A percentile compares a stretch with the other conserved stretches of the same genome.
Conservation (phyloP, 257 asterid species). For the Henckelia pumila region DNA sequence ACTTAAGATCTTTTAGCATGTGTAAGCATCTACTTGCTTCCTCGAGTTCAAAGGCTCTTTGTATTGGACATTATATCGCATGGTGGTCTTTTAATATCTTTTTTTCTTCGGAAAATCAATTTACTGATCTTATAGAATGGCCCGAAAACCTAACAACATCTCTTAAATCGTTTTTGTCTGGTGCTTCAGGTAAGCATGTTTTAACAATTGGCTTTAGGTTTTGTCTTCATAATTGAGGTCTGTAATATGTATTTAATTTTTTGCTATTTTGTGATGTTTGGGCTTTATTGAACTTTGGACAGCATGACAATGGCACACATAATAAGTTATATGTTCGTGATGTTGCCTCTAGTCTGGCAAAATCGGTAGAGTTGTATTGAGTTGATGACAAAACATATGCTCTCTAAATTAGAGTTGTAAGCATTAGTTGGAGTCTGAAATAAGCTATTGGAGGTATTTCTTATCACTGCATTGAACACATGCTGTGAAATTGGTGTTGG, state of each 20-base stretch:
- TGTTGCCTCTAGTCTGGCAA: conserved; percentile 1
- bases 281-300: neutral
- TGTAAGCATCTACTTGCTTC: conserved; percentile 9
- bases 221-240: neutral
- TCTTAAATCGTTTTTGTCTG: no score
- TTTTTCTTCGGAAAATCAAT: neutral
- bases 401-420: neutral
- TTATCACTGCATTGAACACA: neutral
- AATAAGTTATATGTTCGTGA: neutral
- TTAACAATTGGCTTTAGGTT: neutral
- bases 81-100: neutral
- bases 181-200: neutral
- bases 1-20: conserved; percentile 16
- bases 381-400: no score
- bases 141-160: neutral
- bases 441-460: neutral
- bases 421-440: neutral
- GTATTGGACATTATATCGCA: neutral
- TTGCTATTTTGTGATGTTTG: neutral
- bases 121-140: neutral
- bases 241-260: conserved; percentile 2
- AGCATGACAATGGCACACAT: neutral
- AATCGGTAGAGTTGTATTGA: no score
- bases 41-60: conserved; percentile 6
- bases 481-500: neutral